phyloP scores from a whole-genome alignment of 2,329 filamentous ascomycete species.

The Graphiopsis chlorocephala region DNA sequence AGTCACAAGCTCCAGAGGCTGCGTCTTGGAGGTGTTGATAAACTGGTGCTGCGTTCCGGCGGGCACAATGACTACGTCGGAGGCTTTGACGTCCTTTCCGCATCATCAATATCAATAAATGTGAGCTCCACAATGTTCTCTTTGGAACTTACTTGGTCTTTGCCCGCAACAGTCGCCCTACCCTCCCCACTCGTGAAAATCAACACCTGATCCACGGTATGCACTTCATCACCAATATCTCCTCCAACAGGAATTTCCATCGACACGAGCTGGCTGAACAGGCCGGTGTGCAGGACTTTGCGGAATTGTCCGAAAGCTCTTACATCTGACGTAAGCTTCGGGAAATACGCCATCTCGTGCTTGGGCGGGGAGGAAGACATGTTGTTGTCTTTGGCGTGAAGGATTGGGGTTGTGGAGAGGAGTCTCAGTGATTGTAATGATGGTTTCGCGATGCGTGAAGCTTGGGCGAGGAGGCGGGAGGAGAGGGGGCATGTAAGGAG shows the following conservation, averaged over 20 bases:
- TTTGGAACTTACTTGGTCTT: constrained; percentile 46
- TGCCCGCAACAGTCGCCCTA: constrained; percentile 57
- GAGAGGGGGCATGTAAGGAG: neutral
- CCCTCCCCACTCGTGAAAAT: constrained; percentile 61
- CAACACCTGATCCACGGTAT: constrained; percentile 63
- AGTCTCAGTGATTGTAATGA: constrained; percentile 2
- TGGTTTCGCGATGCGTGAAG: neutral
- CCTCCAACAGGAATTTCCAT: constrained; percentile 64
- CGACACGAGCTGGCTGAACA: constrained; percentile 62
- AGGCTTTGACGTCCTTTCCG: constrained; percentile 48
- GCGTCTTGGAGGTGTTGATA: constrained; percentile 56
- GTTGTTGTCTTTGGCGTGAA: constrained; percentile 34
- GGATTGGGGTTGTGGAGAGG: constrained; percentile 26
- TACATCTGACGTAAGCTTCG: constrained; percentile 53
- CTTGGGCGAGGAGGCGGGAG: neutral
- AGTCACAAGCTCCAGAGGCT: constrained; percentile 60
- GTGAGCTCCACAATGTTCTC: neutral
- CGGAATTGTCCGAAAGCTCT: constrained; percentile 59
- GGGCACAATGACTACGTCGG: constrained; percentile 60
- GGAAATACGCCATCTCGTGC: constrained; percentile 60
- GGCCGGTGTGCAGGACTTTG: constrained; percentile 60
- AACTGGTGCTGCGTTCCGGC: constrained; percentile 67
- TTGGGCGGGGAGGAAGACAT: constrained; percentile 34
- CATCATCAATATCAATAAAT: constrained; percentile 6
- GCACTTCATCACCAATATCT: constrained; percentile 66